Base-by-base conservation (phyloP, 2,329 filamentous ascomycete species). In the Stenocarpella maydis region DNA sequence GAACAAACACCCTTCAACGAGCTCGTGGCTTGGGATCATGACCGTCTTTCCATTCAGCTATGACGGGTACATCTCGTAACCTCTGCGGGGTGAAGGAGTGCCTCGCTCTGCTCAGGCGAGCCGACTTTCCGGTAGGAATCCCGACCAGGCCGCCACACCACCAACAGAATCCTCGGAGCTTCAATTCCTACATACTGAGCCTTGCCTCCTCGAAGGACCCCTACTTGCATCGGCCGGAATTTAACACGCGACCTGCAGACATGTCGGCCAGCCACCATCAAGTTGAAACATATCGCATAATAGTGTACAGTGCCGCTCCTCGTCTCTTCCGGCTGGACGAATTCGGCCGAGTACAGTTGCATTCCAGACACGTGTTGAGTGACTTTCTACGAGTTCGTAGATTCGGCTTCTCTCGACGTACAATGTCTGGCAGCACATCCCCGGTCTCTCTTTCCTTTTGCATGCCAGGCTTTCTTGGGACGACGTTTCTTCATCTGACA, bases 251-350 rank as follows among this genome's bases (percentile, higher is more conserved):
- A 49, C 28, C 28, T 63, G 58, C 58, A 63, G 43, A 31, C 19
- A 63, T 49, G 43, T 49, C 43, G 19, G 58, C 24, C 43, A 63
- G 28, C 28, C 28, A 37, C 58, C 26, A 63, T 63, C 58, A 63
- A 63, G 58, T 63, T 63, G 58, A 63, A 63, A 63, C 58, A 63
- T 24, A 41, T 49, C 26, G n/a, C 58, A 63, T 37, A 63, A 63
- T 37, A 63, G 41, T 49, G 49, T 43, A 31, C 31, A 34, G 31
- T 34, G 31, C 31, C n/a, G 9, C 24, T 41, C 28, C 19, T 37
- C 31, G 28, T 63, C 28, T 19, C 58, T 17, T 63, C 58, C 58
- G 58, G 21, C 12, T 63, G 43, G 43, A 63, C 58, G 19, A 34
- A 37, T 63, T 45, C 58, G 58, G 58, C 58, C 58, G 58, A 63